A percentile compares a stretch with the other conserved stretches of the same genome.
These are phyloP conservation scores for Claviceps pazoutovae DNA, from an alignment of 2,329 filamentous ascomycete genomes.

Conservation along the genomic window DNA sequence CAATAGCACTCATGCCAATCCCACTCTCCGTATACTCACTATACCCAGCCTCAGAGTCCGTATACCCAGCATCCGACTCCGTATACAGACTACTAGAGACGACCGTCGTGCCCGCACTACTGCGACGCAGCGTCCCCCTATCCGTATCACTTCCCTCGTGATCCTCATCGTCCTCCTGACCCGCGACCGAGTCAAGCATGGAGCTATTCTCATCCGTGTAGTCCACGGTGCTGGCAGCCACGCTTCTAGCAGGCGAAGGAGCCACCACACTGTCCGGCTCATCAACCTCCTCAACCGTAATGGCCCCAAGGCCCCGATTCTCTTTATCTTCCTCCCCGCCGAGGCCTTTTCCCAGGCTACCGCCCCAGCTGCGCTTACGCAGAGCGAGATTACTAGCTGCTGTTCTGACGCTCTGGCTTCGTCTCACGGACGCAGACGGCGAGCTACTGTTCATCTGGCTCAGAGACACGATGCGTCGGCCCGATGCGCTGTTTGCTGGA, in stretches of 20 bases:
- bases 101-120: constrained; percentile 34
- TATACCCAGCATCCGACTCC: constrained; percentile 21
- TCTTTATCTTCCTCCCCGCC: constrained; percentile 44
- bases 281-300: constrained; percentile 43
- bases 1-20: constrained; percentile 8
- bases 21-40: constrained; percentile 36
- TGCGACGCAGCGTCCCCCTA: constrained; percentile 32
- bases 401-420: constrained; percentile 65
- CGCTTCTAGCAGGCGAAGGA: constrained; percentile 1
- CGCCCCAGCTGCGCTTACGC: constrained; percentile 59
- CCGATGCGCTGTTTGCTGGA: constrained; percentile 38
- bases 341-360: constrained; percentile 32
- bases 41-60: constrained; percentile 17
- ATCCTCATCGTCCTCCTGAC: background rate
- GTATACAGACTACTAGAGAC: constrained; percentile 27
- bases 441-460: constrained; percentile 77
- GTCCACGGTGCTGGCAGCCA: constrained; percentile 2
- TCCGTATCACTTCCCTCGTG: constrained; percentile 35
- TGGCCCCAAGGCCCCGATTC: constrained; percentile 48
- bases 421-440: constrained; percentile 49
- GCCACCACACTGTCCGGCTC: constrained; percentile 16
- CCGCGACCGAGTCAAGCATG: constrained; percentile 9
- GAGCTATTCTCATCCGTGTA: constrained; percentile 6
- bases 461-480: constrained; percentile 75
- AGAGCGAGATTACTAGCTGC: constrained; percentile 35